Evolutionary conservation across 306 rosid genomes (phyloP).

Genomic region (Castanea crenata): DNA sequence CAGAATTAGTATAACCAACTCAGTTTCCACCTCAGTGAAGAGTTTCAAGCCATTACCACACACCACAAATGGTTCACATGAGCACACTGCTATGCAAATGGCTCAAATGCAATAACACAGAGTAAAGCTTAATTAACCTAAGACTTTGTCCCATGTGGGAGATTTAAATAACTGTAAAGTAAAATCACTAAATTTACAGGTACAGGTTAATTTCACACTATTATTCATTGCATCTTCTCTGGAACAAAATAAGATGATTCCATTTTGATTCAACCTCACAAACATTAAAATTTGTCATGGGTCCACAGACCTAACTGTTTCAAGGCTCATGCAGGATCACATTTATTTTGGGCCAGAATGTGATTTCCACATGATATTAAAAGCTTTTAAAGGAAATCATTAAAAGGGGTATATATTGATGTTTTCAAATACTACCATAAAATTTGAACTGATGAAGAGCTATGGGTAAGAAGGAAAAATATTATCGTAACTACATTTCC

Average conservation of each 20-base stretch:
- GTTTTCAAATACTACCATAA: not conserved
- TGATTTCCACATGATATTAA: not conserved
- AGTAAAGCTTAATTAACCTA: not conserved
- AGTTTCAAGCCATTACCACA: not conserved
- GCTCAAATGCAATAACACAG: not conserved
- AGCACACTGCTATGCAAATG: not conserved
- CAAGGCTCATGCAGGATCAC: not conserved
- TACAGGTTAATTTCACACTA: not conserved
- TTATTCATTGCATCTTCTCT: not conserved
- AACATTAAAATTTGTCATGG: not conserved
- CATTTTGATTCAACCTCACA: not conserved
- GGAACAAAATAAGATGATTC: not conserved
- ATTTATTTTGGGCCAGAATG: not conserved
- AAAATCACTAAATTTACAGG: not conserved
- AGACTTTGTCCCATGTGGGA: not conserved
- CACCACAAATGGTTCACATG: not conserved
- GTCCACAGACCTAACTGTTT: not conserved
- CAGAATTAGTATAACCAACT: slow-evolving; percentile 32
- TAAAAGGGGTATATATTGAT: not conserved
- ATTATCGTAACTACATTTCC: not conserved
- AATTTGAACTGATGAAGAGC: not conserved
- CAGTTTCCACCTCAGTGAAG: not conserved
- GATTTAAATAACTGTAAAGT: not conserved
- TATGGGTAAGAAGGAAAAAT: not conserved
- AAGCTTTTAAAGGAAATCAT: not conserved